Evolutionary conservation across 202 grass and related monocot genomes (phyloP).

Genomic region (Schoenoplectus tabernaemontani): DNA sequence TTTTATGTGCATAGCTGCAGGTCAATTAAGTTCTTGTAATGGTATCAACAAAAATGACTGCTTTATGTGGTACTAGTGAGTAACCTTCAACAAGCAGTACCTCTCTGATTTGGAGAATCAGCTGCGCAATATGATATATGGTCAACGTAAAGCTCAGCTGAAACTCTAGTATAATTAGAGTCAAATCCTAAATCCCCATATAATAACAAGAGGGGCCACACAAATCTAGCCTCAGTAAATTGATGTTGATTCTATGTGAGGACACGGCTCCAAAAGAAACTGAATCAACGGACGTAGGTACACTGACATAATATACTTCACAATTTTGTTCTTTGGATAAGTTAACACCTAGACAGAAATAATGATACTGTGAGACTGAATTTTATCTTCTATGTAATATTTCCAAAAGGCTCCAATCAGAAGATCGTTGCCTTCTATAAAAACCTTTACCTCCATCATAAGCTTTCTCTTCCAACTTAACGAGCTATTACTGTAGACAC

Average conservation of each 20-base stretch:
- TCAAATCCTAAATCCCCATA: not conserved
- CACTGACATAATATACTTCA: not conserved
- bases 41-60: not conserved
- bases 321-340: not conserved
- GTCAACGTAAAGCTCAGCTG: not conserved
- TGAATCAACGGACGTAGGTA: not conserved
- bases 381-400: not conserved
- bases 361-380: not conserved
- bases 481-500: slow-evolving; percentile 24
- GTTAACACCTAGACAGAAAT: not conserved
- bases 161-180: not conserved
- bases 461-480: slow-evolving; percentile 56
- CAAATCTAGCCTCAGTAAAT: not conserved
- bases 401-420: not conserved
- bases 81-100: not conserved
- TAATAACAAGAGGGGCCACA: not conserved
- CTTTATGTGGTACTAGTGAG: not conserved
- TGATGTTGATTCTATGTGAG: not conserved
- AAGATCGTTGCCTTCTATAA: not conserved
- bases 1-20: not conserved
- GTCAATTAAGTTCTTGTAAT: slow-evolving; percentile 9
- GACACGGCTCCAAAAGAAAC: too few relatives aligned
- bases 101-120: not conserved
- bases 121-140: not conserved
- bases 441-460: slow-evolving; percentile 45